Evolutionary conservation across 306 rosid species (phyloP), one percentile per base, ranked within the genome.

Genomic region (Acacia acuminata): DNA sequence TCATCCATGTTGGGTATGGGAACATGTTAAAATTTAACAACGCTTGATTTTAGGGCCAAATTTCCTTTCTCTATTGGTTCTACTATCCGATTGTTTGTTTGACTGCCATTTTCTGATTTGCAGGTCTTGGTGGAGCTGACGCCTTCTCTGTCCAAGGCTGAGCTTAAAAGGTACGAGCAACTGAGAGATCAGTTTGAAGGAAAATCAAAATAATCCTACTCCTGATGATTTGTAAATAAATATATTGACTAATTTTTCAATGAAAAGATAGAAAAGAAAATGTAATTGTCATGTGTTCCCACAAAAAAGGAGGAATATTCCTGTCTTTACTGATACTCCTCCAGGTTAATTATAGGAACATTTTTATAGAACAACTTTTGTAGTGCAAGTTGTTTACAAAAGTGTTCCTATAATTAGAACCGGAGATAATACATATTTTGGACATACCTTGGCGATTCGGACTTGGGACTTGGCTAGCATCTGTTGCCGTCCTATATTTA

Each of bases 131-230:
- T 68, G 45, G 96, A 93, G 76, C 86, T 93, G 16, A 77, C 93
- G 25, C 98, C 98, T 64, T 96, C 98, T 13, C 92, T 93, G 45
- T 93, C 99, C 27, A 80, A 81, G 85, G 83, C 92, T 3, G 96
- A 96, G 86, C 93, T 96, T 44, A 88, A 88, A 88, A 96, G 92
- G 84, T 92, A 93, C 14, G 98, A 96, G 87, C 76, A 74, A 78
- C 94, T 93, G 73, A 89, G 99, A 71, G 94, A 92, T 85, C 99
- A 92, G 83, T 93, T 95, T 83, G 96, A 93, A 92, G 98, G 99
- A 79, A 67, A 89, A 73, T 84, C 92, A 78, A 90, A 89, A 83
- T 93, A 89, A 44, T 63, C 76, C 55, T 24, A 6, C 48, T 22
- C 24, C 72, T 71, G 34, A 42, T 66, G 30, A 34, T 75, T 51